A percentile compares a stretch with the other conserved stretches of the same genome.
These are phyloP conservation scores for Elongisporangium prolatum DNA, from an alignment of 352 stramenopile genomes.

Conservation along the genomic window DNA sequence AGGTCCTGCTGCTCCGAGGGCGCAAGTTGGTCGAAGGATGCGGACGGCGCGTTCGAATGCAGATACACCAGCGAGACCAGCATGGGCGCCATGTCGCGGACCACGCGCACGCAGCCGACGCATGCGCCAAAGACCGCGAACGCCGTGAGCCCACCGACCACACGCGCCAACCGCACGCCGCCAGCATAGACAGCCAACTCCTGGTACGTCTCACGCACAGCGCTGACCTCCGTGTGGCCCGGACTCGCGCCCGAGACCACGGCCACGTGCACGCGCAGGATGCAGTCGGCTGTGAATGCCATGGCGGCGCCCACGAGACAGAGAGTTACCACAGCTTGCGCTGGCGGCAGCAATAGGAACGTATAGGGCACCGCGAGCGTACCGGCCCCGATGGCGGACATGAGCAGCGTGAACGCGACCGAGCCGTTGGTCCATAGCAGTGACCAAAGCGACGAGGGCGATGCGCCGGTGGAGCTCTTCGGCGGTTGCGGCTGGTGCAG, in stretches of 20 bases:
- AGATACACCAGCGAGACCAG: conserved; percentile 39
- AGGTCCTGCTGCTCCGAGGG: conserved; percentile 24
- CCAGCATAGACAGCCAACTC: conserved; percentile 50
- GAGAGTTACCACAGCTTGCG: conserved; percentile 37
- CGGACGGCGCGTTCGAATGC: not conserved
- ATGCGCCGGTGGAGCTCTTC: conserved; percentile 1
- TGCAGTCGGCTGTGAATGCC: conserved; percentile 64
- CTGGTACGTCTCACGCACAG: conserved; percentile 55
- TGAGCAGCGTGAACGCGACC: conserved; percentile 35
- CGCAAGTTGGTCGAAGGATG: conserved; percentile 17
- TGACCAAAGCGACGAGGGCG: conserved; percentile 14
- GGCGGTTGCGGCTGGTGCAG: conserved; percentile 11
- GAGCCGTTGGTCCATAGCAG: conserved; percentile 9
- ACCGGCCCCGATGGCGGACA: conserved; percentile 52
- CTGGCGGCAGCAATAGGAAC: conserved; percentile 45
- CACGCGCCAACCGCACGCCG: conserved; percentile 37
- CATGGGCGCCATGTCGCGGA: conserved; percentile 68
- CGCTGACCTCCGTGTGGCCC: conserved; percentile 18
- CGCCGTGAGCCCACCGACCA: conserved; percentile 55
- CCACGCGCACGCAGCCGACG: conserved; percentile 64
- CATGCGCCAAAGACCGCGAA: conserved; percentile 77
- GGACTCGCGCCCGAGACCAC: conserved; percentile 21
- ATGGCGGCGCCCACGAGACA: conserved; percentile 51
- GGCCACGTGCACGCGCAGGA: conserved; percentile 56
- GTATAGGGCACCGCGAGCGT: conserved; percentile 64